Evolutionary conservation across 1,284 basidiomycete species (phyloP), one percentile per base, ranked within the genome.

Genomic region (Ganoderma sp.): DNA sequence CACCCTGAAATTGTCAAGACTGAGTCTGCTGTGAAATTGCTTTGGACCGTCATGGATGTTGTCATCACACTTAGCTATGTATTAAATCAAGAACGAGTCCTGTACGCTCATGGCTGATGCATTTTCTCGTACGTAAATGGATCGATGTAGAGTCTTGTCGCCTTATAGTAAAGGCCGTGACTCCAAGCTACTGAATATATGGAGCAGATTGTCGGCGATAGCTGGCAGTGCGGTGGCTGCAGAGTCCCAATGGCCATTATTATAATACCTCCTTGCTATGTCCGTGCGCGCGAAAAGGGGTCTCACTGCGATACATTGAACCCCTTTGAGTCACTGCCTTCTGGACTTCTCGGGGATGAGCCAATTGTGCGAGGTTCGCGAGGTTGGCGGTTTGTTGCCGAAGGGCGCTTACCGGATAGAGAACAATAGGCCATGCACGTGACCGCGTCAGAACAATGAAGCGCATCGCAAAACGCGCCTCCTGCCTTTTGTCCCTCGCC

Each of bases 401-500:
- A 7, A 14, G 67, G 45, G 69, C 69, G 69, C 64, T 28, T 70
- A 43, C 17, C 19, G 17, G 42, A 57, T 70, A 9, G 62, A 63
- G 71, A 67, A 72, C 71, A 72, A 72, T 72, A 72, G 32, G 52
- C 52, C 52, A 10, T 8, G 2, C 69, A 73, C 71, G 69, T 73
- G 68, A 70, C 58, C 71, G 71, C 68, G 69, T 71, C 52, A 25
- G 57, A 56, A 67, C 65, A 73, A 65, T 65, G 63, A 43, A 42
- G 61, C 65, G 59, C 50, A 59, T 50, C 67, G 66, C 64, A 61
- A 69, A 64, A 43, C 68, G 71, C 64, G 66, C 64, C 42, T 54
- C 15, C 48, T 37, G 8, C 42, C 69, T 68, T 70, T 73, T 71
- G 69, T 71, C 69, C 71, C 32, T 25, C 12, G 57, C 62, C 45